Evolutionary conservation across 2,329 filamentous ascomycete genomes (phyloP), one percentile per base, ranked within the genome.

Genomic region (Saccharata proteae): DNA sequence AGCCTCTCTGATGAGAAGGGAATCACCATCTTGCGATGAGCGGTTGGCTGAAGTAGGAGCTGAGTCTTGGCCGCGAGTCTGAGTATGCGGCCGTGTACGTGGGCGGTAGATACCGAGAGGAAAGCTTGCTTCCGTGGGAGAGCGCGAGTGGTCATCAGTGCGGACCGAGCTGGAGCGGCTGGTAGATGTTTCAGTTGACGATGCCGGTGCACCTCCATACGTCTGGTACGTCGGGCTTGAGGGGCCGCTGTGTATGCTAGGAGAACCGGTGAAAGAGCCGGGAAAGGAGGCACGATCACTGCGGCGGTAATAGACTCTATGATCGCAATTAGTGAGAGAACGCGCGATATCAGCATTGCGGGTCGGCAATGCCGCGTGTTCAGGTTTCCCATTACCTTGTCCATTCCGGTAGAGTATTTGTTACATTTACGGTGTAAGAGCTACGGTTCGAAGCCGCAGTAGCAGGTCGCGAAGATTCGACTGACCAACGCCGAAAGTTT

Each of bases 391-490:
- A 21, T 32, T 45, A 54, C 49, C 45, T 52, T 31, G 54, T 52
- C 54, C 54, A 57, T 25, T 47, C 45, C 18, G 54, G 54, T 26
- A 57, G 50, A n/a, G 42, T 53, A 35, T 43, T 55, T 14, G 44
- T 37, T 18, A 56, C 43, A 34, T 55, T 49, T 11, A 40, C 49
- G 3, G 54, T 26, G 22, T 34, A 34, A 13, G 32, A 34, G 17
- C 32, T 30, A n/a, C 32, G 32, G 11, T 29, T 29, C 11, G 34
- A 30, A 12, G 24, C 19, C 22, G 30, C 26, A 8, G 34, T 30
- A 10, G 28, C 30, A 11, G 30, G 37, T 24, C 20, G 24, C 23
- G 29, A 20, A 31, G 28, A 28, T 24, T 30, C 19, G 24, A 34
- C 25, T 26, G 19, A 31, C 45, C 17, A 54, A 35, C 35, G 54